These are phyloP conservation scores for Ichthyophthirius multifiliis DNA, from an alignment of 169 alveolate species.

Conservation along the genomic window DNA sequence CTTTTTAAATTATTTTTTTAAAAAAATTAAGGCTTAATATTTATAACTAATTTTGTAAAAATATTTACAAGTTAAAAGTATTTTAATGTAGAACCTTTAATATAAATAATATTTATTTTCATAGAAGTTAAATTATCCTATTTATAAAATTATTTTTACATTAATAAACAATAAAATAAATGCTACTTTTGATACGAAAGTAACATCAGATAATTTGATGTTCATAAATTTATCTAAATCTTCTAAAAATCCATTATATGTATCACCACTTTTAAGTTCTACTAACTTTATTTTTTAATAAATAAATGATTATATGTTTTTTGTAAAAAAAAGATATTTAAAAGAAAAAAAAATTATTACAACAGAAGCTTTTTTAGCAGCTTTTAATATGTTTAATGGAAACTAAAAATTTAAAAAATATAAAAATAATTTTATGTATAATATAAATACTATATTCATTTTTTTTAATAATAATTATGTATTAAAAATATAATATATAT, in stretches of 20 bases:
- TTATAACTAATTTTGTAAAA: neutral
- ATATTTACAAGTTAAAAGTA: conserved; percentile 26
- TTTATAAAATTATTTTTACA: neutral
- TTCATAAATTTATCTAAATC: conserved; percentile 34
- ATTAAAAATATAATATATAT: too few species aligned
- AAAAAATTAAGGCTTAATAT: neutral
- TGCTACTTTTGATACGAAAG: conserved; percentile 17
- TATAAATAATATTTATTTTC: conserved; percentile 12
- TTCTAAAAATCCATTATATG: conserved; percentile 30
- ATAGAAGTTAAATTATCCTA: conserved; percentile 21
- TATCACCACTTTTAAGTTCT: conserved; percentile 37
- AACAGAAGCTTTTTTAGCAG: conserved; percentile 25
- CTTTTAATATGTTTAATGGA: conserved; percentile 20
- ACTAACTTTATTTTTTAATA: neutral
- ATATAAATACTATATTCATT: too few species aligned
- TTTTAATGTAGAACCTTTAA: conserved; percentile 30
- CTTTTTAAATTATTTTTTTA: neutral
- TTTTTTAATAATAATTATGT: too few species aligned
- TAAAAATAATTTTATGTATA: neutral
- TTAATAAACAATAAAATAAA: neutral
- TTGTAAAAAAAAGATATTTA: neutral
- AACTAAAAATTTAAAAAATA: conserved; percentile 8
- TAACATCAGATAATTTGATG: conserved; percentile 21
- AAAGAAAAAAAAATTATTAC: neutral
- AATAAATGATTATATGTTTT: neutral